Percentiles rank a stretch among this genome's conserved stretches.
These are phyloP conservation scores for Leptographium galeiforme DNA, from an alignment of 2,329 filamentous ascomycete species.

Conservation along the genomic window DNA sequence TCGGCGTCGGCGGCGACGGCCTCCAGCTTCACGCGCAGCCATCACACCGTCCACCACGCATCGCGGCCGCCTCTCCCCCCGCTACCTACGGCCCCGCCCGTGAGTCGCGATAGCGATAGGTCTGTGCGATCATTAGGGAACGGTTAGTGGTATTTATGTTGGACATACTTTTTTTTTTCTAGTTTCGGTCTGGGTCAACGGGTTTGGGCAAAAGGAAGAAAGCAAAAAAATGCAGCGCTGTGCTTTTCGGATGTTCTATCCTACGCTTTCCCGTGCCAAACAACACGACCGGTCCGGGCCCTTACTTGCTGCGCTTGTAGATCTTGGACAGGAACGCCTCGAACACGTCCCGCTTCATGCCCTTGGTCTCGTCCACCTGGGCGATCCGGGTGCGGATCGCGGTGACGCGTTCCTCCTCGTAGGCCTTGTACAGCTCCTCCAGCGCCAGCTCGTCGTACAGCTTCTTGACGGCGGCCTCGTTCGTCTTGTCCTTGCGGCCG, in stretches of 20 bases:
- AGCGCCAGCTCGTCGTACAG: constrained; percentile 78
- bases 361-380: constrained; percentile 70
- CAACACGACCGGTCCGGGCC: neutral
- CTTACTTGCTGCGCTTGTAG: constrained; percentile 92
- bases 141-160: neutral
- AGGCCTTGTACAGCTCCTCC: constrained; percentile 70
- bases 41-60: constrained; percentile 4
- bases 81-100: neutral
- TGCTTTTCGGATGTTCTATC: neutral
- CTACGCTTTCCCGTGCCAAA: neutral
- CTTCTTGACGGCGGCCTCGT: constrained; percentile 78
- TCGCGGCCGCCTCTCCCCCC: neutral
- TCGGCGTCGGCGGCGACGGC: constrained; percentile 6
- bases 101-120: too few species aligned
- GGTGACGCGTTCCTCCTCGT: constrained; percentile 76
- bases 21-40: constrained; percentile 2
- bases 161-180: too few species aligned
- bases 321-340: constrained; percentile 89
- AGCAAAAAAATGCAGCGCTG: too few species aligned
- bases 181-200: too few species aligned
- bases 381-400: constrained; percentile 66
- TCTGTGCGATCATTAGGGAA: neutral
- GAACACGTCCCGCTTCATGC: constrained; percentile 82
- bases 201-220: too few species aligned
- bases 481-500: constrained; percentile 72